phyloP scores from a whole-genome alignment of 78 protist genomes.

The Polysphondylium violaceum region DNA sequence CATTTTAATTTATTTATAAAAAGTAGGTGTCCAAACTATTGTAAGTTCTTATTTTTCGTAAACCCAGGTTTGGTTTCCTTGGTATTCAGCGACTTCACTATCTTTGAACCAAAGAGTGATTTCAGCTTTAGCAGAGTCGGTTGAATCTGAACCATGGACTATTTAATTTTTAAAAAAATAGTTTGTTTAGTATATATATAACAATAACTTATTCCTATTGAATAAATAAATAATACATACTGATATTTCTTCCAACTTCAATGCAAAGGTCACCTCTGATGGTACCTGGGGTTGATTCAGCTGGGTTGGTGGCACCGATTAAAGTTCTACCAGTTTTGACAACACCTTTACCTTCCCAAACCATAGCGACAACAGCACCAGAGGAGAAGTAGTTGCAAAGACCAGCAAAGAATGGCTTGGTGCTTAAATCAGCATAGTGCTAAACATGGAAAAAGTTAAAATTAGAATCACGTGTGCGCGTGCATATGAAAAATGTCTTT shows the following conservation, averaged over 20 bases:
- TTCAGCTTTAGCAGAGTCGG: constrained; percentile 80
- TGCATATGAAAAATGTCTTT: no score
- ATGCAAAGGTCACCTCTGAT: constrained; percentile 93
- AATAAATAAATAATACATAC: no score
- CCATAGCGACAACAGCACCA: constrained; percentile 94
- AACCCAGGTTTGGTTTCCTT: no score
- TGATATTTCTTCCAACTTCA: constrained; percentile 85
- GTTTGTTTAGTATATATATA: background rate
- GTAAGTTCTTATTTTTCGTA: no score
- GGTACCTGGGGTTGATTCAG: constrained; percentile 85
- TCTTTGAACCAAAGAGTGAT: constrained; percentile 86
- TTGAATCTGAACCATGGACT: constrained; percentile 89
- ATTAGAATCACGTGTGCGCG: no score
- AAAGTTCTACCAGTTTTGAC: constrained; percentile 77
- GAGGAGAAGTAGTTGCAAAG: constrained; percentile 81
- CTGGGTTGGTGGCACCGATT: constrained; percentile 88
- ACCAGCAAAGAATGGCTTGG: constrained; percentile 84
- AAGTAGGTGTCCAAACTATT: no score
- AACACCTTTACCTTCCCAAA: constrained; percentile 91
- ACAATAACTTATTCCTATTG: no score
- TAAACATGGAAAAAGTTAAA: no score
- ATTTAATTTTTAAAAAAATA: background rate
- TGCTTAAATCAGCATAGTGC: constrained; percentile 87
- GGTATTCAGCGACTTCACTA: constrained; percentile 52
- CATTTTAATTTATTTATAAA: no score